Evolutionary conservation across 441 rosid species (phyloP).

Genomic region (Syzygium syzygioides): DNA sequence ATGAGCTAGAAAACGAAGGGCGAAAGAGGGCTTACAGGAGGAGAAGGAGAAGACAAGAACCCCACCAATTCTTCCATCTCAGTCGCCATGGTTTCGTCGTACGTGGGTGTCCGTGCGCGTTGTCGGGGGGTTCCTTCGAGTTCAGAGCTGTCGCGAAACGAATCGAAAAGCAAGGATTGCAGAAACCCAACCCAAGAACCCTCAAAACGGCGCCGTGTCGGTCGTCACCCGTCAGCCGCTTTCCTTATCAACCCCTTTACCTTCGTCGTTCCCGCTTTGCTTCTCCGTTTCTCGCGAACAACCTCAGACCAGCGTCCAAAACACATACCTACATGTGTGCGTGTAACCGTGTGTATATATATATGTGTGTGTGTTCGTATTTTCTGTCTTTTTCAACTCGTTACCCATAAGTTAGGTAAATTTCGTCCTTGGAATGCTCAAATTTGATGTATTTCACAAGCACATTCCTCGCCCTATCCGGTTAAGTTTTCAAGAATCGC

Average conservation of each 20-base stretch:
- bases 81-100: conserved; percentile 47
- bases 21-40: conserved; percentile 36
- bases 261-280: not conserved
- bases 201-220: not conserved
- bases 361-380: too few relatives aligned
- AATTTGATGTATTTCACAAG: not conserved
- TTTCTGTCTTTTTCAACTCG: not conserved
- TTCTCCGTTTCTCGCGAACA: not conserved
- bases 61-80: conserved; percentile 80
- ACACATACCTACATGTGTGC: not conserved
- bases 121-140: not conserved
- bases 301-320: not conserved
- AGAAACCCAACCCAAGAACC: not conserved
- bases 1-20: not conserved
- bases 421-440: not conserved
- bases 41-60: conserved; percentile 67
- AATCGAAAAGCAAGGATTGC: not conserved
- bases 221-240: not conserved
- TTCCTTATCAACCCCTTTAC: not conserved
- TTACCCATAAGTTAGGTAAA: not conserved
- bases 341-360: too few relatives aligned
- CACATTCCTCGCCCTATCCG: not conserved
- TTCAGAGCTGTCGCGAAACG: not conserved
- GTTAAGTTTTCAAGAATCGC: not conserved
- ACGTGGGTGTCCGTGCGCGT: not conserved